These are phyloP conservation scores for Populus hybrid DNA, from an alignment of 441 rosid genomes.

Conservation along the genomic window DNA sequence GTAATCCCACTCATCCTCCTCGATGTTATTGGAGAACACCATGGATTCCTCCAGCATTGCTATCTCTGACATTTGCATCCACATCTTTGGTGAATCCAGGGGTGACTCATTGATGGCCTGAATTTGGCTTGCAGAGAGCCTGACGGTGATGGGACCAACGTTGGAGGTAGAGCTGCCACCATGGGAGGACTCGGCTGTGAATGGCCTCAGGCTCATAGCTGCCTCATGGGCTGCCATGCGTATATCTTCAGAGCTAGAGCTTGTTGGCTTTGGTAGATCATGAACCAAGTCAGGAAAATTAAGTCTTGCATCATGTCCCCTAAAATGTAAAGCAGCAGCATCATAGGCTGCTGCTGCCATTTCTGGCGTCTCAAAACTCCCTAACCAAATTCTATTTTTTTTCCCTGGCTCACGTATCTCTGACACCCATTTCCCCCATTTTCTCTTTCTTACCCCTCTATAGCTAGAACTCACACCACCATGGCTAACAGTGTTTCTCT, in stretches of 20 bases:
- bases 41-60: slow-evolving; percentile 16
- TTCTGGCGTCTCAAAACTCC: slow-evolving; percentile 79
- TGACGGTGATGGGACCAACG: slow-evolving; percentile 36
- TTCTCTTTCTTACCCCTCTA: slow-evolving; percentile 71
- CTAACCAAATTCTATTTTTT: slow-evolving; percentile 79
- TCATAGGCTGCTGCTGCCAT: slow-evolving; percentile 93
- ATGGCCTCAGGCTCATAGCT: slow-evolving; percentile 33
- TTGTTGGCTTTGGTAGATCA: slow-evolving; percentile 49
- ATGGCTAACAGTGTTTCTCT: background rate
- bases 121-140: slow-evolving; percentile 69
- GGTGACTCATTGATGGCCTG: slow-evolving; percentile 80
- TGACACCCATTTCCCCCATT: slow-evolving; percentile 97
- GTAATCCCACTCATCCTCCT: slow-evolving; percentile 19
- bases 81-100: slow-evolving; percentile 71
- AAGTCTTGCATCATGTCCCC: slow-evolving; percentile 56
- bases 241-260: slow-evolving; percentile 52
- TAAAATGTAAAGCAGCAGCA: slow-evolving; percentile 63
- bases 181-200: background rate
- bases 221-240: slow-evolving; percentile 76
- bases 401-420: slow-evolving; percentile 85
- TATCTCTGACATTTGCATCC: slow-evolving; percentile 39
- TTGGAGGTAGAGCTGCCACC: background rate
- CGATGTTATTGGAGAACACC: slow-evolving; percentile 13
- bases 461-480: slow-evolving; percentile 46
- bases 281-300: slow-evolving; percentile 57